Evolutionary conservation across 768 basidiomycete species (phyloP).

Genomic region (Amyloporia xantha): DNA sequence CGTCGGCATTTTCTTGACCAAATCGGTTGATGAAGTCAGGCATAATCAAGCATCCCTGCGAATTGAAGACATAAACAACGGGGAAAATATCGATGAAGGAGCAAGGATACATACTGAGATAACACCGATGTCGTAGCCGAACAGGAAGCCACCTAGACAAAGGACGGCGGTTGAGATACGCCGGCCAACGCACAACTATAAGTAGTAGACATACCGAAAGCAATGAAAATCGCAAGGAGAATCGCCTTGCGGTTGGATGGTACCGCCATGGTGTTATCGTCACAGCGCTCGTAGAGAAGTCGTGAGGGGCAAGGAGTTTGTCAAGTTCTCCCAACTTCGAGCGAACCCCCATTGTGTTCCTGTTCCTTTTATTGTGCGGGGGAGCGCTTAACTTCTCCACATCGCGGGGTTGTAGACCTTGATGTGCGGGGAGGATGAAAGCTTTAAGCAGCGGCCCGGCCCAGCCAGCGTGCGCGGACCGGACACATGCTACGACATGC

Average conservation of each 20-base stretch:
- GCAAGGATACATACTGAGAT: slow-evolving; percentile 45
- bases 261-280: slow-evolving; percentile 29
- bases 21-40: slow-evolving; percentile 68
- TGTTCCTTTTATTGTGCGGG: not conserved
- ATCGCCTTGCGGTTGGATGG: slow-evolving; percentile 61
- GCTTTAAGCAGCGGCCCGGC: not conserved
- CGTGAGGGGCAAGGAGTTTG: not conserved
- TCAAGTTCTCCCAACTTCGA: not conserved
- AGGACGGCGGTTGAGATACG: not conserved
- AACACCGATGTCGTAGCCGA: slow-evolving; percentile 74
- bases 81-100: not conserved
- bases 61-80: not conserved
- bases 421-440: not conserved
- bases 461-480: too few relatives aligned
- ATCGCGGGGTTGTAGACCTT: not conserved
- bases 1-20: slow-evolving; percentile 44
- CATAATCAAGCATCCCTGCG: slow-evolving; percentile 73
- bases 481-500: too few relatives aligned
- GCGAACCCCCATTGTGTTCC: not conserved
- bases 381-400: not conserved
- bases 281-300: not conserved
- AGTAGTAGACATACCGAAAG: slow-evolving; percentile 49
- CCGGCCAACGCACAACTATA: slow-evolving; percentile 3
- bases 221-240: slow-evolving; percentile 61
- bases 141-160: slow-evolving; percentile 45